Evolutionary conservation across 148 eudicot species (phyloP).

Genomic region (Polygonum maritimum): DNA sequence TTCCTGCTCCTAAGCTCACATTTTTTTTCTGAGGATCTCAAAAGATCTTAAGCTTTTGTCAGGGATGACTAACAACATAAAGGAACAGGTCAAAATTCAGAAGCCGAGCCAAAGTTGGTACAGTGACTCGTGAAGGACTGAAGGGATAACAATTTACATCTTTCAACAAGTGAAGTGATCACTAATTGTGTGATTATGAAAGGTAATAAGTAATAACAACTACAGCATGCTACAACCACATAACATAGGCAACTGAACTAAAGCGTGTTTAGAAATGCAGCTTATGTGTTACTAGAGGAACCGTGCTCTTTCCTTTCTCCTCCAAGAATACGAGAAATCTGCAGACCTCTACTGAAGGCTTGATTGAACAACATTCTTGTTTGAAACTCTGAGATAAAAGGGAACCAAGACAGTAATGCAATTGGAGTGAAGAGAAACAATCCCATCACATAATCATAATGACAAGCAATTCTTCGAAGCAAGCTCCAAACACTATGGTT

Average conservation of each 20-base stretch:
- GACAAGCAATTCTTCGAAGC: not conserved
- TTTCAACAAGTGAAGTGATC: not conserved
- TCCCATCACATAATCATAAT: not conserved
- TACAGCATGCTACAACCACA: not conserved
- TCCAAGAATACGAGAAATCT: conserved; percentile 8
- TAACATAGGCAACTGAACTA: not conserved
- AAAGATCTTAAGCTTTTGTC: too few relatives aligned
- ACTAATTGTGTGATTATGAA: not conserved
- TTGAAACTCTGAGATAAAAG: not conserved
- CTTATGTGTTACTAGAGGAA: not conserved
- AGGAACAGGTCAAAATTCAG: too few relatives aligned
- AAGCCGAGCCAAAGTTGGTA: not conserved
- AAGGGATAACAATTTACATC: not conserved
- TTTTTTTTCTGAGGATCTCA: too few relatives aligned
- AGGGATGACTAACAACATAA: not conserved
- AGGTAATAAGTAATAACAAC: not conserved
- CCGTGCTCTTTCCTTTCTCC: not conserved
- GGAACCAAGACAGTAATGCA: conserved; percentile 1
- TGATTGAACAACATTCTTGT: conserved; percentile 8
- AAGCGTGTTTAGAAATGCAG: not conserved
- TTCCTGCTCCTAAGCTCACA: not conserved
- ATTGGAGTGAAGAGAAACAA: conserved; percentile 7
- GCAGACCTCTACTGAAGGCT: conserved; percentile 9
- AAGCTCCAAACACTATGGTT: not conserved
- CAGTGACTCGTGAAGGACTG: not conserved